phyloP scores from a whole-genome alignment of 2,329 filamentous ascomycete species.

The Atkinsonella hypoxylon region DNA sequence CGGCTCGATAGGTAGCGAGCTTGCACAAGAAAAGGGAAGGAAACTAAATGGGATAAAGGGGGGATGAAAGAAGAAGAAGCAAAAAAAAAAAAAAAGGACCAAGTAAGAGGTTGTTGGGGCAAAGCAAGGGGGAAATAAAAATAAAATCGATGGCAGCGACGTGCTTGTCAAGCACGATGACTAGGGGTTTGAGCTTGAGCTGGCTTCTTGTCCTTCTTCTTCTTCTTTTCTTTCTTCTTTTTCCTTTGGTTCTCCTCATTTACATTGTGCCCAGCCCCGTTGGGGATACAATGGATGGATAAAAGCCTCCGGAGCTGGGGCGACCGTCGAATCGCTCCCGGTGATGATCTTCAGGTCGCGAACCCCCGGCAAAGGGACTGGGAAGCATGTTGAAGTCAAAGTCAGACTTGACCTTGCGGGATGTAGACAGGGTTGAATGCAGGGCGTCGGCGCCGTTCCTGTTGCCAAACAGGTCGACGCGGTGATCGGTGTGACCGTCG shows the following conservation, averaged over 20 bases:
- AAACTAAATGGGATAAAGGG: neutral
- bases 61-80: neutral
- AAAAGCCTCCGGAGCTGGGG: constrained; percentile 37
- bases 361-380: constrained; percentile 26
- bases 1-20: neutral
- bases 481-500: constrained; percentile 31
- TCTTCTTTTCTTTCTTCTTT: no score
- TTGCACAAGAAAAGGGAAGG: neutral
- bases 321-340: constrained; percentile 43
- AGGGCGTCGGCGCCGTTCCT: constrained; percentile 23
- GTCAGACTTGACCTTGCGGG: constrained; percentile 37
- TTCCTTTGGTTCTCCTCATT: constrained; percentile 11
- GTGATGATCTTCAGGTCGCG: constrained; percentile 23
- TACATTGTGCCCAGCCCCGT: constrained; percentile 26
- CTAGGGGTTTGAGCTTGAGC: neutral
- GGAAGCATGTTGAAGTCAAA: constrained; percentile 33
- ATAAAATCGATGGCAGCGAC: neutral
- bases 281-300: constrained; percentile 37
- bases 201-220: no score
- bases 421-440: constrained; percentile 14
- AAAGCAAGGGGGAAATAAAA: neutral
- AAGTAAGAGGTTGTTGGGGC: no score
- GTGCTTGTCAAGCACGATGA: neutral
- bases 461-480: constrained; percentile 38
- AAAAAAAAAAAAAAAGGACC: neutral